Conservation (phyloP, 192 early-diverging fungal genomes). For the Podila epigama region DNA sequence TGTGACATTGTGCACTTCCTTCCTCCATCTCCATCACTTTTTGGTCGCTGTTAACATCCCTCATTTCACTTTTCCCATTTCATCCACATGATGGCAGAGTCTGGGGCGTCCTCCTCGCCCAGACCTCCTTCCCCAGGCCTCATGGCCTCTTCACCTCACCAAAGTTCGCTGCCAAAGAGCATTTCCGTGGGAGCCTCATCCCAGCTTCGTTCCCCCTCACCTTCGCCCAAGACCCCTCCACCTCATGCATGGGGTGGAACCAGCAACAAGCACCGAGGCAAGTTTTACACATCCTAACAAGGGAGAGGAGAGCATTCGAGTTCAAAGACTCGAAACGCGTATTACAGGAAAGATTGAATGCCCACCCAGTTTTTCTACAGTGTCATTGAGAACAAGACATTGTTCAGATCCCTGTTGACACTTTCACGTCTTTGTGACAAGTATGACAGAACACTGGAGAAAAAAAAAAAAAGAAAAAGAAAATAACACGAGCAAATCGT, state of each 20-base stretch:
- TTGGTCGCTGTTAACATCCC: not conserved
- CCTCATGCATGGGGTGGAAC: conserved; percentile 33
- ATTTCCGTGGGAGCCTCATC: not conserved
- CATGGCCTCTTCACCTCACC: conserved; percentile 29
- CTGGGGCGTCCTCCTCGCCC: conserved; percentile 24
- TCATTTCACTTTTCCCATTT: not conserved
- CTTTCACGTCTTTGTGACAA: too few species aligned
- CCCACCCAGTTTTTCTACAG: too few species aligned
- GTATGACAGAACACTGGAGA: too few species aligned
- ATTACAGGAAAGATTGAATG: too few species aligned
- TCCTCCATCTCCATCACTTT: too few species aligned
- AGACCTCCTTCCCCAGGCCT: conserved; percentile 28
- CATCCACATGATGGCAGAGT: conserved; percentile 28
- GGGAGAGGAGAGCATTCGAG: not conserved
- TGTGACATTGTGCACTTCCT: too few species aligned
- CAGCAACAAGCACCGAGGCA: conserved; percentile 41
- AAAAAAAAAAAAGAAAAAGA: too few species aligned
- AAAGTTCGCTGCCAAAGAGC: conserved; percentile 18
- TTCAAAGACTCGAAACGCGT: too few species aligned
- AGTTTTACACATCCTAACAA: not conserved
- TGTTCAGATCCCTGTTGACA: too few species aligned
- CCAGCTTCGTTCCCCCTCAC: conserved; percentile 41
- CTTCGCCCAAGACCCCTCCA: conserved; percentile 43
- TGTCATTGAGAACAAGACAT: too few species aligned
- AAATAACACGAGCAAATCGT: too few species aligned